Base-by-base conservation (phyloP, 2,329 filamentous ascomycete species). In the Cladosporium halotolerans region DNA sequence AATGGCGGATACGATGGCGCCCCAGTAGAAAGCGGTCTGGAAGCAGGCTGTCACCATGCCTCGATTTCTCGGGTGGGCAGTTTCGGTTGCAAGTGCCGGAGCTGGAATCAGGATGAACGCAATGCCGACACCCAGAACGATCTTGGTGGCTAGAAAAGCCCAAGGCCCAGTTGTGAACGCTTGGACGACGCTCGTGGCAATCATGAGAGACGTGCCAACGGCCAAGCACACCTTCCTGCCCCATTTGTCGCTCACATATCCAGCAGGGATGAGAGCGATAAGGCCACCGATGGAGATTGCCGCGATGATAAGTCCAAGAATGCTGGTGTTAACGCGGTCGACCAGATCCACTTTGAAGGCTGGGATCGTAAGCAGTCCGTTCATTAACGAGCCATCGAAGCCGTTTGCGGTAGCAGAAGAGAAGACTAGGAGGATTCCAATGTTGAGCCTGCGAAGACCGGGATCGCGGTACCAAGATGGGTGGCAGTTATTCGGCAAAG, bases 181-280 rank as follows among this genome's bases (percentile, higher is more conserved):
- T 23, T 53, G 50, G 10, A 53, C 23, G 11, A 53, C 33, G 19
- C 42, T 46, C 6, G 42, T 46, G 4, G 11, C 34, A 13, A 53
- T 42, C 36, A 53, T 53, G 52, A 78, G 63, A 13, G 70, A 16
- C 56, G 73, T 75, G 16, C 76, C 75, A 28, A 69, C 40, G 11
- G 55, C 55, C 31, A 62, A 60, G 45, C 59, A 62, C 9, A 63
- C 61, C 42, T 62, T 62, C 18, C 63, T 50, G 57, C 34, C 61
- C 58, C 54, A 57, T 45, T 48, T 53, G 41, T 63, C 62, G 53
- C 55, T 57, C 9, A 62, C 45, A 43, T 52, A 52, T 52, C 59
- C 56, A 9, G 56, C 57, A 45, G 58, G 57, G 43, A 61, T 42
- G 28, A 61, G 55, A 8, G 55, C 52, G 52, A 54, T 52, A 41